Percentiles rank a stretch among this genome's conserved stretches.
phyloP scores from a whole-genome alignment of 495 filamentous ascomycete genomes.

The Podospora fimiseda region DNA sequence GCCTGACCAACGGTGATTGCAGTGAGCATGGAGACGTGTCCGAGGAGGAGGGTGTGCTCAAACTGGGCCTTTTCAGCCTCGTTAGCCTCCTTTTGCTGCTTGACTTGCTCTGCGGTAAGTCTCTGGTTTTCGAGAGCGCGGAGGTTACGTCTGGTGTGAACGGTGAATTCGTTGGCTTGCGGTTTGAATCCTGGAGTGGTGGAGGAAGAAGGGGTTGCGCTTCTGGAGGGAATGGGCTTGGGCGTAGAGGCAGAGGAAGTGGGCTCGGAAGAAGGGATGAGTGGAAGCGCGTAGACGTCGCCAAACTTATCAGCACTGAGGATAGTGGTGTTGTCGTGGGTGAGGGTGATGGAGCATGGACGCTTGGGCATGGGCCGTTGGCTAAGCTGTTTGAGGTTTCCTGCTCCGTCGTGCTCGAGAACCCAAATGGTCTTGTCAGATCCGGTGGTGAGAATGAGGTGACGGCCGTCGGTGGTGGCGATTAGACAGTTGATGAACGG shows the following conservation, averaged over 20 bases:
- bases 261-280: conserved; percentile 44
- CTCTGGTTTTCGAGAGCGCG: conserved; percentile 67
- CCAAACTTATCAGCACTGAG: conserved; percentile 90
- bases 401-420: conserved; percentile 57
- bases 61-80: conserved; percentile 50
- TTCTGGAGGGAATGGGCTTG: conserved; percentile 10
- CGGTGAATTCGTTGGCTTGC: conserved; percentile 65
- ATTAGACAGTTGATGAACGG: conserved; percentile 49
- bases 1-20: conserved; percentile 50
- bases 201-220: conserved; percentile 14
- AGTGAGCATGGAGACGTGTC: conserved; percentile 91
- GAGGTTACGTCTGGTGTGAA: conserved; percentile 77
- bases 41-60: conserved; percentile 69
- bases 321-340: conserved; percentile 60
- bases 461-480: conserved; percentile 51
- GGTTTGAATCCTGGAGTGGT: conserved; percentile 25
- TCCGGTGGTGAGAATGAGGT: conserved; percentile 71
- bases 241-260: conserved; percentile 2
- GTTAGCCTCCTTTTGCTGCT: conserved; percentile 29
- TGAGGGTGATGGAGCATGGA: conserved; percentile 65
- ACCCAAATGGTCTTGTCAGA: conserved; percentile 90
- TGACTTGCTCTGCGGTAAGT: conserved; percentile 41
- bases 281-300: conserved; percentile 85
- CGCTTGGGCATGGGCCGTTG: conserved; percentile 82
- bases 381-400: conserved; percentile 60